Conservation (phyloP, 805 yeast species). For the Yamadazyma tumulicola region DNA sequence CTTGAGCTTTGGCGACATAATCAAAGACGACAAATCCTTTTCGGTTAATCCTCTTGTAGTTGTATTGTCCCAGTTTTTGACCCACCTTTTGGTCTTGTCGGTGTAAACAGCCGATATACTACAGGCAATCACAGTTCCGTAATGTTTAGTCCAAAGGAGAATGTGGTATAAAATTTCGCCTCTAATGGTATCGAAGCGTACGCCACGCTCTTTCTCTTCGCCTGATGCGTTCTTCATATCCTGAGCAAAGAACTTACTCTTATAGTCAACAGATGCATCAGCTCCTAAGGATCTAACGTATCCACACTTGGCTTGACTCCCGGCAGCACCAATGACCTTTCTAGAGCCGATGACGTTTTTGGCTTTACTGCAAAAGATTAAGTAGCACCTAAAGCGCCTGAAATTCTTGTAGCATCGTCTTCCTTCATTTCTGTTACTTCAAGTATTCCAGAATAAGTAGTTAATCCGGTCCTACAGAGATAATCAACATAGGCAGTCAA, state of each 20-base stretch:
- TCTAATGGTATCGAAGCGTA: slow-evolving; percentile 23
- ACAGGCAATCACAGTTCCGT: slow-evolving; percentile 25
- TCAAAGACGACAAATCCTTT: slow-evolving; percentile 21
- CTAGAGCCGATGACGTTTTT: slow-evolving; percentile 23
- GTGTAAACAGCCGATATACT: slow-evolving; percentile 35
- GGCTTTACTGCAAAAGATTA: slow-evolving; percentile 29
- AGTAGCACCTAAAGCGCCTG: slow-evolving; percentile 32
- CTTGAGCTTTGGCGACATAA: slow-evolving; percentile 9
- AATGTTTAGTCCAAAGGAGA: slow-evolving; percentile 13
- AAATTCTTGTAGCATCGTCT: slow-evolving; percentile 21
- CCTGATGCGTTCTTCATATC: slow-evolving; percentile 19
- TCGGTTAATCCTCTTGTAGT: slow-evolving; percentile 16
- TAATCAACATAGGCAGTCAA: slow-evolving; percentile 21
- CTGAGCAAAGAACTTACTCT: slow-evolving; percentile 25
- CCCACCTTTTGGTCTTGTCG: slow-evolving; percentile 15
- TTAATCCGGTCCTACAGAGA: slow-evolving; percentile 26
- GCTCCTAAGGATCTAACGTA: slow-evolving; percentile 54
- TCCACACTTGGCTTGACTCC: slow-evolving; percentile 45
- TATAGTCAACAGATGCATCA: slow-evolving; percentile 53
- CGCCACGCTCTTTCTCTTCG: slow-evolving; percentile 38
- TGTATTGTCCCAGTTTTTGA: slow-evolving; percentile 21
- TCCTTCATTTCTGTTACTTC: slow-evolving; percentile 29
- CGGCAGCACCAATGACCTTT: slow-evolving; percentile 29
- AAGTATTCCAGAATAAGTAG: slow-evolving; percentile 29
- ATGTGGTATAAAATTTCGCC: slow-evolving; percentile 19